A percentile compares a stretch with the other conserved stretches of the same genome.
Conservation (phyloP, 306 rosid species). For the Myrica gale region DNA sequence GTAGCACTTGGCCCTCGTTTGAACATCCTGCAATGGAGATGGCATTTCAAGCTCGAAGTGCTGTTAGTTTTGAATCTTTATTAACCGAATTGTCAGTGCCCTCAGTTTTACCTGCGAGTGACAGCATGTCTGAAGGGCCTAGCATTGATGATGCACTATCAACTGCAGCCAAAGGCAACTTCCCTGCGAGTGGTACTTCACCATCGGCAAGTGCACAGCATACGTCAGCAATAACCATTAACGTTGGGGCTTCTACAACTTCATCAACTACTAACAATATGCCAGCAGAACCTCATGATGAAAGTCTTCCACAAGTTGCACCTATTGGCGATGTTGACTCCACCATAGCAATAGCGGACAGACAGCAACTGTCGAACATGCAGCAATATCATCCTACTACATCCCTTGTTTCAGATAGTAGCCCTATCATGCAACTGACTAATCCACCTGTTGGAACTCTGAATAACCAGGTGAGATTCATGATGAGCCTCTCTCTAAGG, state of each 20-base stretch:
- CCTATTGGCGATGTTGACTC: slow-evolving; percentile 4
- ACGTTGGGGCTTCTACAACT: slow-evolving; percentile 24
- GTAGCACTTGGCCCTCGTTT: slow-evolving; percentile 51
- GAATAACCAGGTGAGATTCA: slow-evolving; percentile 50
- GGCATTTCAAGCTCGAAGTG: slow-evolving; percentile 38
- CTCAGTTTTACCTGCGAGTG: slow-evolving; percentile 21
- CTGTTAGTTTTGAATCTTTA: slow-evolving; percentile 47
- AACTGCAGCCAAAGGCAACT: slow-evolving; percentile 28
- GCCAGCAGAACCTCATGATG: slow-evolving; percentile 35
- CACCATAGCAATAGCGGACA: slow-evolving; percentile 21
- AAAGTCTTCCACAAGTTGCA: slow-evolving; percentile 25
- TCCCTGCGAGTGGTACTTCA: slow-evolving; percentile 26
- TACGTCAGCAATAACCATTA: slow-evolving; percentile 27
- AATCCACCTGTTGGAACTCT: slow-evolving; percentile 22
- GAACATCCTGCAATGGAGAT: slow-evolving; percentile 26
- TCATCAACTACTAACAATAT: slow-evolving; percentile 26
- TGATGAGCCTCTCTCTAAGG: slow-evolving; percentile 2
- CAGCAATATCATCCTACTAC: slow-evolving; percentile 33
- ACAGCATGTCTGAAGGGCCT: slow-evolving; percentile 29
- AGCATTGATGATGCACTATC: slow-evolving; percentile 27
- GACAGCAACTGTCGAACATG: slow-evolving; percentile 28
- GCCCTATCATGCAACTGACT: slow-evolving; percentile 31
- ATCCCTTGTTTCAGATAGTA: slow-evolving; percentile 10
- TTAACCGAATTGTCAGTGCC: slow-evolving; percentile 59
- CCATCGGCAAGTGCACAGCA: slow-evolving; percentile 30